These are phyloP conservation scores for Arthrobotrys conoides DNA, from an alignment of 2,329 filamentous ascomycete genomes.

Conservation along the genomic window DNA sequence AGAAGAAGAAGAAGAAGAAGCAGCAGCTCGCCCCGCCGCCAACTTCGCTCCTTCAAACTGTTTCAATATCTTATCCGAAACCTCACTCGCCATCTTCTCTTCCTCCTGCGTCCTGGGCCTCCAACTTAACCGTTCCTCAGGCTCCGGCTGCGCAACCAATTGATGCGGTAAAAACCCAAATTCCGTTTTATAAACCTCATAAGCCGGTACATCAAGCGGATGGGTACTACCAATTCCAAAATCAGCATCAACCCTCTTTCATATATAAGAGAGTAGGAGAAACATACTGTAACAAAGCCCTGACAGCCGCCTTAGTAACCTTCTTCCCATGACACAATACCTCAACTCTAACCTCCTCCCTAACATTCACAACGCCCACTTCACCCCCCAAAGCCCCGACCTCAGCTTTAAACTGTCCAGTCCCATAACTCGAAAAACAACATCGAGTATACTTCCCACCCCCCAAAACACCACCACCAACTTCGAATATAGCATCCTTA, in stretches of 20 bases:
- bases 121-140: neutral
- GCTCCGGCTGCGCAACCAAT: neutral
- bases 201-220: slow-evolving; percentile 24
- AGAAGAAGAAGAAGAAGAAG: neutral
- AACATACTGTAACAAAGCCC: slow-evolving; percentile 44
- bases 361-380: slow-evolving; percentile 13
- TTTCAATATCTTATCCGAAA: neutral
- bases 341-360: slow-evolving; percentile 47
- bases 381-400: slow-evolving; percentile 14
- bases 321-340: slow-evolving; percentile 45
- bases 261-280: neutral
- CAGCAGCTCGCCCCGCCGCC: neutral
- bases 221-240: slow-evolving; percentile 18
- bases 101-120: slow-evolving; percentile 4
- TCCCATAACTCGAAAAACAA: slow-evolving; percentile 52
- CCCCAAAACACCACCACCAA: slow-evolving; percentile 33
- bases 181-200: slow-evolving; percentile 56
- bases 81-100: neutral
- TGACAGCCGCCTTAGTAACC: slow-evolving; percentile 27
- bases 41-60: slow-evolving; percentile 24
- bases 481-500: slow-evolving; percentile 51
- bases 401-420: slow-evolving; percentile 39
- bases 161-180: slow-evolving; percentile 41
- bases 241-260: slow-evolving; percentile 1
- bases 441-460: slow-evolving; percentile 41